Evolutionary conservation across 2,329 filamentous ascomycete genomes (phyloP).

Genomic region (Grosmannia penicillata): DNA sequence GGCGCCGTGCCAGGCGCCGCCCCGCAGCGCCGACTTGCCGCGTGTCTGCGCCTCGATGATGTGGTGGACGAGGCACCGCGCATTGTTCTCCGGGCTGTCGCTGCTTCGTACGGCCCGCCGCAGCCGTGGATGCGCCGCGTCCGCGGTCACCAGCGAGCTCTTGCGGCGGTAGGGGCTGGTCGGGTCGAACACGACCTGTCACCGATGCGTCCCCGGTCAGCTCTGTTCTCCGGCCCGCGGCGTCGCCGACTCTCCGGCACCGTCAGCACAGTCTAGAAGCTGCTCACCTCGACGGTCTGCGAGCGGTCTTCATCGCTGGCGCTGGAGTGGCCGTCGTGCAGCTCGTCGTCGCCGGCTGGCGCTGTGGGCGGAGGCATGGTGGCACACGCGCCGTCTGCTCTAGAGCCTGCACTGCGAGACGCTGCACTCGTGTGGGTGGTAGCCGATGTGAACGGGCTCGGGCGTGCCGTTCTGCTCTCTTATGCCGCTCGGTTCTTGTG

Average conservation of each 20-base stretch:
- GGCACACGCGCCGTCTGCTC: too few relatives aligned
- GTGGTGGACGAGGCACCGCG: slow-evolving; percentile 51
- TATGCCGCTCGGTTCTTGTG: too few relatives aligned
- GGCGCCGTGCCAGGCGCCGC: not conserved
- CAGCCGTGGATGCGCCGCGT: slow-evolving; percentile 24
- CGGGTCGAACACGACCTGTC: slow-evolving; percentile 49
- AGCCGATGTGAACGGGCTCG: too few relatives aligned
- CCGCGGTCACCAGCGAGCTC: slow-evolving; percentile 44
- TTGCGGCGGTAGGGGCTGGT: slow-evolving; percentile 48
- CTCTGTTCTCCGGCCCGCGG: not conserved
- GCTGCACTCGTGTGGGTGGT: too few relatives aligned
- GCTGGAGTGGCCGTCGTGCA: slow-evolving; percentile 25
- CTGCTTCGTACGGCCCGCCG: slow-evolving; percentile 7
- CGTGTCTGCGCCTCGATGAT: slow-evolving; percentile 43
- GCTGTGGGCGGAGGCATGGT: too few relatives aligned
- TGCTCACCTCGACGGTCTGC: slow-evolving; percentile 32
- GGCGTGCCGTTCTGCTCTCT: too few relatives aligned
- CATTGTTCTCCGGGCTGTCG: slow-evolving; percentile 18
- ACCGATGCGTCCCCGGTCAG: too few relatives aligned
- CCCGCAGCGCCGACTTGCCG: slow-evolving; percentile 12
- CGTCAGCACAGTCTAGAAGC: not conserved
- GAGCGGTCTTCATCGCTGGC: slow-evolving; percentile 35
- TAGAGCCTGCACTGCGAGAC: too few relatives aligned
- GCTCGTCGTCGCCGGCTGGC: slow-evolving; percentile 1
- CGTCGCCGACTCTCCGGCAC: not conserved